Evolutionary conservation across 768 basidiomycete genomes (phyloP).

Genomic region (Myochromella boudieri): DNA sequence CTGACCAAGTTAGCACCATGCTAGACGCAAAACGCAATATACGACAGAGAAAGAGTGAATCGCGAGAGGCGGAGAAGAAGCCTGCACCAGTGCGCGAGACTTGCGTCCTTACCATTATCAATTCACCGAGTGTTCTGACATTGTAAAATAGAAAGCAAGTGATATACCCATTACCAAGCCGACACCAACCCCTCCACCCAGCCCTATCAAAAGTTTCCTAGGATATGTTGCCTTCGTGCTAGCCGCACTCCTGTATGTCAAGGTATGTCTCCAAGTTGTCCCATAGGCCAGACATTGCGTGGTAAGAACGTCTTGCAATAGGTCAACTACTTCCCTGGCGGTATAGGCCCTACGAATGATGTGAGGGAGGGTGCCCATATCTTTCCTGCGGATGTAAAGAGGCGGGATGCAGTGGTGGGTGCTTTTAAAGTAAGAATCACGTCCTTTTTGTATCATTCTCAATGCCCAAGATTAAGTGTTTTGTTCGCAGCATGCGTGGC

Average conservation of each 20-base stretch:
- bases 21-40: no score
- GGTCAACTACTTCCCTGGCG: constrained; percentile 3
- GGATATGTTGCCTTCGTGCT: constrained; percentile 10
- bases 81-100: background rate
- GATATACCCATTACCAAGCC: background rate
- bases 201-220: constrained; percentile 6
- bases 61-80: constrained; percentile 6
- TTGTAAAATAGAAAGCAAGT: background rate
- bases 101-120: background rate
- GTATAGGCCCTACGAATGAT: background rate
- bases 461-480: constrained; percentile 12
- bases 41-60: constrained; percentile 9
- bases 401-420: constrained; percentile 66
- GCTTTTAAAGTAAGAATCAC: constrained; percentile 70
- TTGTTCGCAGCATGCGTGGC: constrained; percentile 75
- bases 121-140: background rate
- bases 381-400: constrained; percentile 53
- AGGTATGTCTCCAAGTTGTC: constrained; percentile 1
- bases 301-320: background rate
- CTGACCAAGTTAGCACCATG: no score
- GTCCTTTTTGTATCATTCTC: background rate
- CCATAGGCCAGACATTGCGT: background rate
- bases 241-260: constrained; percentile 12
- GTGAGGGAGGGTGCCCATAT: background rate
- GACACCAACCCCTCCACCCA: background rate